These are phyloP conservation scores for Entophlyctis helioformis DNA, from an alignment of 192 early-diverging fungal species.

Conservation along the genomic window DNA sequence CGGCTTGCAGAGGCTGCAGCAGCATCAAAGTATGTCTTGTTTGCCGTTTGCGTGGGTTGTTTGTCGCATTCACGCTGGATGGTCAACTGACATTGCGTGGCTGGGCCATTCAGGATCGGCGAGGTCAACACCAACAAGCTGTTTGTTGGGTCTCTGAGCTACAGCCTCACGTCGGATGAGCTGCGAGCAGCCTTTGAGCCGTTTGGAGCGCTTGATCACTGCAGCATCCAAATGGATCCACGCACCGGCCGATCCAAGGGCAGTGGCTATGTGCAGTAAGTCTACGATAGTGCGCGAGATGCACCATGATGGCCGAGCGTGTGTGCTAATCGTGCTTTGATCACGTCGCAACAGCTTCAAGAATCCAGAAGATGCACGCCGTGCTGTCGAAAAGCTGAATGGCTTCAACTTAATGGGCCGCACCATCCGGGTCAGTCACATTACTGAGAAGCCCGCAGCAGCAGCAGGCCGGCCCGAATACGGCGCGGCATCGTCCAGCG, in stretches of 20 bases:
- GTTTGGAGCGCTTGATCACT: slow-evolving; percentile 74
- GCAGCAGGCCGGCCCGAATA: background rate
- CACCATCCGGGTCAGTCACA: slow-evolving; percentile 58
- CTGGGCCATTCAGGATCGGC: no score
- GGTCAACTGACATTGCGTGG: slow-evolving; percentile 16
- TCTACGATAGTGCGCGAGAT: background rate
- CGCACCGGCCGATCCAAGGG: slow-evolving; percentile 63
- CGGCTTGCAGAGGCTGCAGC: slow-evolving; percentile 36
- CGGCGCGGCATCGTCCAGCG: background rate
- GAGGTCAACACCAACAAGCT: slow-evolving; percentile 15
- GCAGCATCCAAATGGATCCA: slow-evolving; percentile 65
- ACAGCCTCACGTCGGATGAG: slow-evolving; percentile 48
- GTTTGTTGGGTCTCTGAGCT: slow-evolving; percentile 34
- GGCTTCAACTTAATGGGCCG: slow-evolving; percentile 67
- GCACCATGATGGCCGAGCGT: slow-evolving; percentile 8
- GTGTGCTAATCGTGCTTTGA: background rate
- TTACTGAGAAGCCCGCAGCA: slow-evolving; percentile 50
- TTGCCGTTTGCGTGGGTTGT: no score
- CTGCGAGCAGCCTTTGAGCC: slow-evolving; percentile 67
- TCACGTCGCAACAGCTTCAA: slow-evolving; percentile 38
- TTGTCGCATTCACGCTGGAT: background rate
- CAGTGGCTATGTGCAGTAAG: slow-evolving; percentile 67
- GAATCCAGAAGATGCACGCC: slow-evolving; percentile 56
- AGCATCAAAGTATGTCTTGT: slow-evolving; percentile 10
- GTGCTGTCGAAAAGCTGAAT: slow-evolving; percentile 73